Evolutionary conservation across 148 eudicot genomes (phyloP).

Genomic region (Fagopyrum tataricum): DNA sequence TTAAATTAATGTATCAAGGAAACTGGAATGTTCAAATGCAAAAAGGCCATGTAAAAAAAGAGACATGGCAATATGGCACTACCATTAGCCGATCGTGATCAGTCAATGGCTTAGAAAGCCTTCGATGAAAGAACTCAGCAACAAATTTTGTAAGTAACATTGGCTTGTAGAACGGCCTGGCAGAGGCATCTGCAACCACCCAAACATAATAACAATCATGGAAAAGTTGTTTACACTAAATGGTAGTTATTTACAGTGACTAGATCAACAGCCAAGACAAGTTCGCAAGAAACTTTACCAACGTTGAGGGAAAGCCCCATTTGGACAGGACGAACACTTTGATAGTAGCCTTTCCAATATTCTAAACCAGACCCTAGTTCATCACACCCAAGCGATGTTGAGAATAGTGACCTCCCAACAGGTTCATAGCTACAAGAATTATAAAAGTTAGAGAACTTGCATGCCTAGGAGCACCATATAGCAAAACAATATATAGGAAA

Average conservation of each 20-base stretch:
- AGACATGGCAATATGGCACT: not conserved
- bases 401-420: slow-evolving; percentile 41
- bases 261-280: slow-evolving; percentile 17
- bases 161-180: slow-evolving; percentile 43
- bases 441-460: not conserved
- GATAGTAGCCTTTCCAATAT: slow-evolving; percentile 53
- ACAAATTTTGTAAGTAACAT: slow-evolving; percentile 29
- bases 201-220: not conserved
- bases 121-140: slow-evolving; percentile 23
- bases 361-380: slow-evolving; percentile 39
- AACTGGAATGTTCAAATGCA: not conserved
- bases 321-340: slow-evolving; percentile 54
- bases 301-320: slow-evolving; percentile 55
- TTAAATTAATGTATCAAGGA: not conserved
- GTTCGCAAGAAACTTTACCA: slow-evolving; percentile 22
- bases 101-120: slow-evolving; percentile 24
- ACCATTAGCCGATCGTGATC: slow-evolving; percentile 45
- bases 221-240: not conserved
- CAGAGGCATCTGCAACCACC: slow-evolving; percentile 18
- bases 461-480: not conserved
- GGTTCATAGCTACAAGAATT: slow-evolving; percentile 25
- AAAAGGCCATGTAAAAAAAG: not conserved
- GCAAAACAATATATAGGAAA: not conserved
- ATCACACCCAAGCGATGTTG: slow-evolving; percentile 29
- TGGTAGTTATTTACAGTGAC: not conserved